Percentiles rank a stretch among this genome's conserved stretches.
phyloP scores from a whole-genome alignment of 768 basidiomycete species.

The Tylopilus subfusipes region DNA sequence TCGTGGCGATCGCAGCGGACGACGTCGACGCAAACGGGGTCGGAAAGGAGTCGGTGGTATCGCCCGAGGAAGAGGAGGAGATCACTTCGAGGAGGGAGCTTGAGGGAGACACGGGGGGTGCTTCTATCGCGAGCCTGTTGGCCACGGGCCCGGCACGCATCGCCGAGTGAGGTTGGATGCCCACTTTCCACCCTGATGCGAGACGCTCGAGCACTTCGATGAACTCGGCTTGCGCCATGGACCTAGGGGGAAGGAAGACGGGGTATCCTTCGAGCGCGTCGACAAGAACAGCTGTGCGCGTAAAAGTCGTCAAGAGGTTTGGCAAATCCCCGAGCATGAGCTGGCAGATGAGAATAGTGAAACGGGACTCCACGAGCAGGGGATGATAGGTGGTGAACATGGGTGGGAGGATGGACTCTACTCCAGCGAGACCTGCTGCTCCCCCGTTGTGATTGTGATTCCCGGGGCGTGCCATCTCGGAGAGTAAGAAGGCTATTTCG shows the following conservation, averaged over 20 bases:
- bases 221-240: constrained; percentile 89
- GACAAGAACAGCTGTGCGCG: constrained; percentile 62
- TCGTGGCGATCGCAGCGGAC: constrained; percentile 16
- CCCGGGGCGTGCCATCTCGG: constrained; percentile 66
- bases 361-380: constrained; percentile 83
- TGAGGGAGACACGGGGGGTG: constrained; percentile 26
- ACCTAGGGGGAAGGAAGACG: constrained; percentile 80
- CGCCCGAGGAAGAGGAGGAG: constrained; percentile 25
- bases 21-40: constrained; percentile 22
- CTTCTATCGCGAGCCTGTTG: constrained; percentile 42
- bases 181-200: constrained; percentile 69
- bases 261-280: constrained; percentile 88
- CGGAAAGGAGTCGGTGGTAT: constrained; percentile 14
- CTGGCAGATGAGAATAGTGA: constrained; percentile 69
- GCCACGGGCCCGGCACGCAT: constrained; percentile 32
- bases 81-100: constrained; percentile 21
- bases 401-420: constrained; percentile 38
- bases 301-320: constrained; percentile 58
- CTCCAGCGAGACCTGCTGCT: constrained; percentile 37
- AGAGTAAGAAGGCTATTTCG: constrained; percentile 65
- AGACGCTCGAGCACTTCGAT: constrained; percentile 81
- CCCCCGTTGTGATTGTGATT: constrained; percentile 42
- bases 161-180: constrained; percentile 55
- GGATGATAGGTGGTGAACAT: constrained; percentile 89
- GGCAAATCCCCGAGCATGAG: constrained; percentile 77